Conservation (phyloP, 2,329 filamentous ascomycete species). For the Penicillium crustosum region DNA sequence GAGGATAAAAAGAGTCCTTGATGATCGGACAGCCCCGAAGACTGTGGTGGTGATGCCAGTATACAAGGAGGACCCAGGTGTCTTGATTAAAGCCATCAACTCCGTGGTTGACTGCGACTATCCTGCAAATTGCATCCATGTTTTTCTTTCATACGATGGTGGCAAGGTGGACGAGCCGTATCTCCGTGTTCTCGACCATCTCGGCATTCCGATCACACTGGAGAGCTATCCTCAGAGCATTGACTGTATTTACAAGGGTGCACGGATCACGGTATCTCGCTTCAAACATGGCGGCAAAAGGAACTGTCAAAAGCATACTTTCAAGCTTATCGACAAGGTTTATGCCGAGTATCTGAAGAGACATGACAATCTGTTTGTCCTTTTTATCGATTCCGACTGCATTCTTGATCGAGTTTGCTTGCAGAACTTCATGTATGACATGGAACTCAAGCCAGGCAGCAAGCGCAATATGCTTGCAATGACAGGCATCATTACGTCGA, state of each 20-base stretch:
- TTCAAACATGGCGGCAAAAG: conserved; percentile 94
- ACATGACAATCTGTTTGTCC: conserved; percentile 89
- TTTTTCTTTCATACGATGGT: conserved; percentile 94
- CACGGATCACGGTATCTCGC: conserved; percentile 83
- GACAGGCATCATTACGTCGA: conserved; percentile 96
- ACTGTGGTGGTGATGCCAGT: conserved; percentile 96
- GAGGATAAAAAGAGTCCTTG: conserved; percentile 78
- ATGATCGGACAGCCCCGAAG: conserved; percentile 84
- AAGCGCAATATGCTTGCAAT: conserved; percentile 92
- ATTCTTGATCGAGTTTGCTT: conserved; percentile 88
- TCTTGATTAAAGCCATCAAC: conserved; percentile 81
- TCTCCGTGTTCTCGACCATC: conserved; percentile 76
- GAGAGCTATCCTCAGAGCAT: conserved; percentile 84
- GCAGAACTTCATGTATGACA: conserved; percentile 98
- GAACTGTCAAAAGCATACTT: conserved; percentile 89
- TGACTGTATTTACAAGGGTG: conserved; percentile 78
- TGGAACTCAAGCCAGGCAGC: conserved; percentile 94
- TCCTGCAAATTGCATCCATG: conserved; percentile 84
- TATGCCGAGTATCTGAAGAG: conserved; percentile 82
- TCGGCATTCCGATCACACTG: conserved; percentile 72
- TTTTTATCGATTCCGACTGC: conserved; percentile 98
- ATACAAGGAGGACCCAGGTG: conserved; percentile 84
- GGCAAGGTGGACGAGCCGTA: conserved; percentile 87
- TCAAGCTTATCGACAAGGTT: conserved; percentile 88
- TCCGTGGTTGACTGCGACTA: conserved; percentile 95